phyloP scores from a whole-genome alignment of 192 early-diverging fungal genomes.

The Phlyctochytrium bullatum region DNA sequence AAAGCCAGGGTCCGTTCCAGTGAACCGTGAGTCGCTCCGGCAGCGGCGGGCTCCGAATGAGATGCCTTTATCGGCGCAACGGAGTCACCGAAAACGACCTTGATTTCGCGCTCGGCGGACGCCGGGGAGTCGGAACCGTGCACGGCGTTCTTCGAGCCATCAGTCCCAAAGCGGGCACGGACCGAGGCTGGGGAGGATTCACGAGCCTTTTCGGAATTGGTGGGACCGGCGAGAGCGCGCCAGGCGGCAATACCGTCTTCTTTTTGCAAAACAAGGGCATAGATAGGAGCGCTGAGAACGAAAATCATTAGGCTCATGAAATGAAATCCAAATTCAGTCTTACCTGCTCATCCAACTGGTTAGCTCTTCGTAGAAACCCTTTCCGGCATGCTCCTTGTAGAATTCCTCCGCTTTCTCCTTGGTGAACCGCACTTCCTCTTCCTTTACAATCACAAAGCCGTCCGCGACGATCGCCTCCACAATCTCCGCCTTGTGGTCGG shows the following conservation, averaged over 20 bases:
- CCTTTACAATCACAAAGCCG: slow-evolving; percentile 50
- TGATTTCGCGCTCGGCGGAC: slow-evolving; percentile 28
- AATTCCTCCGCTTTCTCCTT: slow-evolving; percentile 47
- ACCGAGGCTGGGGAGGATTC: slow-evolving; percentile 40
- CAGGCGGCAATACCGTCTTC: slow-evolving; percentile 41
- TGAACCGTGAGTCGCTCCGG: slow-evolving; percentile 9
- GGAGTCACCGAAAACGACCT: slow-evolving; percentile 27
- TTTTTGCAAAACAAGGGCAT: slow-evolving; percentile 51
- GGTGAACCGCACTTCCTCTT: slow-evolving; percentile 39
- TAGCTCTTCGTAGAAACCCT: slow-evolving; percentile 47
- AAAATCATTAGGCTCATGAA: background rate
- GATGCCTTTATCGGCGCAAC: slow-evolving; percentile 5
- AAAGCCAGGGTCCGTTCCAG: slow-evolving; percentile 20
- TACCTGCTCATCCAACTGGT: slow-evolving; percentile 55
- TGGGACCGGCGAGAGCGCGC: slow-evolving; percentile 51
- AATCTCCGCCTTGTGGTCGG: slow-evolving; percentile 49
- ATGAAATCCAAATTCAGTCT: background rate
- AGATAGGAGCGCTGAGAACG: slow-evolving; percentile 51
- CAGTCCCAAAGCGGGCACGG: slow-evolving; percentile 43
- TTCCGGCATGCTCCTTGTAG: slow-evolving; percentile 49
- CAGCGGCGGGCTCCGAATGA: background rate
- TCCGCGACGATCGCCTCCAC: slow-evolving; percentile 27
- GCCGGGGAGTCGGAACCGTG: slow-evolving; percentile 37
- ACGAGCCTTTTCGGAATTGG: slow-evolving; percentile 45
- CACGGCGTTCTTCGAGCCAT: slow-evolving; percentile 42